Percentiles rank a stretch among this genome's conserved stretches.
These are phyloP conservation scores for Puccinia polysora DNA, from an alignment of 1,284 basidiomycete species.

Conservation along the genomic window DNA sequence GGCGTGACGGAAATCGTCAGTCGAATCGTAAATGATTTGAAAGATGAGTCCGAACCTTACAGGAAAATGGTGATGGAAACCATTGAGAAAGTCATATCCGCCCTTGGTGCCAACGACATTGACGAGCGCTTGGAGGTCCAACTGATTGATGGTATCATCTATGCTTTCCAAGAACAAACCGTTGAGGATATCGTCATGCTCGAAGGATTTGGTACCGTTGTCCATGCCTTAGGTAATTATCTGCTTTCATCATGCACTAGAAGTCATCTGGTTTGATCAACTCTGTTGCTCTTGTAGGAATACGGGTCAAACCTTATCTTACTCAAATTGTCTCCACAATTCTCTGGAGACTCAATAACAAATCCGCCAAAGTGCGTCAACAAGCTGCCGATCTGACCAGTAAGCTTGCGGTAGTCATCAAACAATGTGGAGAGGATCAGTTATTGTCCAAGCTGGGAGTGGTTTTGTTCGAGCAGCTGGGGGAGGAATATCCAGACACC, in stretches of 20 bases:
- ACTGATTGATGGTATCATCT: constrained; percentile 96
- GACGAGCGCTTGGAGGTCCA: constrained; percentile 91
- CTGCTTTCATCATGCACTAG: not conserved
- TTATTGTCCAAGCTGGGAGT: constrained; percentile 92
- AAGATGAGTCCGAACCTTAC: constrained; percentile 77
- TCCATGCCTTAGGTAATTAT: constrained; percentile 73
- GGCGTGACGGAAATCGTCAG: constrained; percentile 94
- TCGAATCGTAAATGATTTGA: constrained; percentile 89
- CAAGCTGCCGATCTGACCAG: constrained; percentile 96
- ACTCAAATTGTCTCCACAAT: constrained; percentile 99
- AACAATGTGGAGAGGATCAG: constrained; percentile 95
- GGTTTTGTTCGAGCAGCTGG: constrained; percentile 95
- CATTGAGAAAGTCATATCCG: constrained; percentile 90
- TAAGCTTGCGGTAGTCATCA: constrained; percentile 91
- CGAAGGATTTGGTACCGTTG: constrained; percentile 94
- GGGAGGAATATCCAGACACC: constrained; percentile 98
- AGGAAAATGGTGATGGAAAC: constrained; percentile 99
- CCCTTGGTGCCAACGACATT: constrained; percentile 89
- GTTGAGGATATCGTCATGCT: constrained; percentile 98
- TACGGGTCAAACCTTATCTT: constrained; percentile 97
- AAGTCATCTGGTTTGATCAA: constrained; percentile 1
- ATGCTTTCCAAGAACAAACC: constrained; percentile 98
- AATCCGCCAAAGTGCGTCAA: constrained; percentile 97
- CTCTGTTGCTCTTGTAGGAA: constrained; percentile 57
- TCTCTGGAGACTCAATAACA: constrained; percentile 98